phyloP scores from a whole-genome alignment of 495 filamentous ascomycete genomes.

The Aspergillus kassunensis region DNA sequence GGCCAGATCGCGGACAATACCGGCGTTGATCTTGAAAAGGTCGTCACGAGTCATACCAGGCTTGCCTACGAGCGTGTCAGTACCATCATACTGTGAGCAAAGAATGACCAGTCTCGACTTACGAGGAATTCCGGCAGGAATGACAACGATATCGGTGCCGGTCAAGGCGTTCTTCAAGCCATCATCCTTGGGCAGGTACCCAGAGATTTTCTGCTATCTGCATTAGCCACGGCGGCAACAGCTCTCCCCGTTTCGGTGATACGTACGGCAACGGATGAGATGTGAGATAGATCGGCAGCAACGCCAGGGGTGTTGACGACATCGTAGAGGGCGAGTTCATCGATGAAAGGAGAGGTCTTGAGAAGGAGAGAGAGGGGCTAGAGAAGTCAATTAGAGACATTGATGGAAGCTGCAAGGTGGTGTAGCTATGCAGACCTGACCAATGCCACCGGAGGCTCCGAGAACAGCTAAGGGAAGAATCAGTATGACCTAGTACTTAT shows the following conservation, averaged over 20 bases:
- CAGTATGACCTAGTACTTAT: neutral
- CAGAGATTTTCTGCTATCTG: slow-evolving; percentile 70
- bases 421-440: slow-evolving; percentile 60
- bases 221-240: neutral
- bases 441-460: slow-evolving; percentile 96
- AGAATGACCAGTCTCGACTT: too few relatives aligned
- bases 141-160: slow-evolving; percentile 90
- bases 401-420: neutral
- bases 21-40: slow-evolving; percentile 97
- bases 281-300: slow-evolving; percentile 92
- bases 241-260: neutral
- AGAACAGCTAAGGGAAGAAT: slow-evolving; percentile 69
- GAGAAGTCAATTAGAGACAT: slow-evolving; percentile 7
- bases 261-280: slow-evolving; percentile 87
- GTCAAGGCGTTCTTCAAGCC: slow-evolving; percentile 84
- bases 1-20: slow-evolving; percentile 84
- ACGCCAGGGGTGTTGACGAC: slow-evolving; percentile 98
- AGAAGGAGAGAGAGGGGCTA: slow-evolving; percentile 94
- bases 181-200: slow-evolving; percentile 85
- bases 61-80: slow-evolving; percentile 61
- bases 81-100: slow-evolving; percentile 3
- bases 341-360: slow-evolving; percentile 78
- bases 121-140: slow-evolving; percentile 97
- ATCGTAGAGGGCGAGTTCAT: slow-evolving; percentile 96
- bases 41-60: slow-evolving; percentile 99